Evolutionary conservation across 192 early-diverging fungal genomes (phyloP), one percentile per base, ranked within the genome.

Genomic region (Coemansia sp.): DNA sequence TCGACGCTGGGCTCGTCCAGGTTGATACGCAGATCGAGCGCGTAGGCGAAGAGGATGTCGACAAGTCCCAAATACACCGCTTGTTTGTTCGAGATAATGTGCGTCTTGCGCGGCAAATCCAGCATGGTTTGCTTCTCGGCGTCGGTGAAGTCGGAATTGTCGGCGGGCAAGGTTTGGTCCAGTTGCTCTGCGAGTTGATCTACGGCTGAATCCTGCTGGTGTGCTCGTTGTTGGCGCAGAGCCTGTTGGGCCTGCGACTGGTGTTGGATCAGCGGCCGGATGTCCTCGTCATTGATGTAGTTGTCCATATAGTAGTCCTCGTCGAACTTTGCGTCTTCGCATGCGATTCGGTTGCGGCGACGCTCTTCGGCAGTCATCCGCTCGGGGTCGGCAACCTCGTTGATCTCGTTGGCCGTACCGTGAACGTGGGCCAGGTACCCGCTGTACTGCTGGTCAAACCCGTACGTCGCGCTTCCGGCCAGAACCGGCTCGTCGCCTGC

Each of bases 271-370:
- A 91, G 11, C 7, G 78, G 60, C 52, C 82, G 62, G n/a, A 95
- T 92, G 26, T 93, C 92, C n/a, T 92, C 91, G 53, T 89, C 84
- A 55, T 85, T 82, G 30, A 90, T 68, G 69, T 83, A 92, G 78
- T 97, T 92, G 34, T 70, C 85, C 81, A 92, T 85, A 62, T 96
- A 99, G 60, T 97, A 82, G 21, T 94, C 94, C 21, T 87, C 84
- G 60, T 97, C 89, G 75, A 99, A 99, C 44, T 90, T 90, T 15
- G 64, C 62, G 36, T 99, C 83, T 53, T 99, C 94, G 1, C 61
- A 61, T 5, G 79, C 71, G 5, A 89, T 63, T 19, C 93, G 73
- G 28, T 82, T 74, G 14, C 79, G 53, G 2, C 85, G 78, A 12
- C 94, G 79, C 26, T 60, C 45, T 15, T 62, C 57, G 2, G 43